Evolutionary conservation across 768 basidiomycete species (phyloP).

Genomic region (Leccinum boreale): DNA sequence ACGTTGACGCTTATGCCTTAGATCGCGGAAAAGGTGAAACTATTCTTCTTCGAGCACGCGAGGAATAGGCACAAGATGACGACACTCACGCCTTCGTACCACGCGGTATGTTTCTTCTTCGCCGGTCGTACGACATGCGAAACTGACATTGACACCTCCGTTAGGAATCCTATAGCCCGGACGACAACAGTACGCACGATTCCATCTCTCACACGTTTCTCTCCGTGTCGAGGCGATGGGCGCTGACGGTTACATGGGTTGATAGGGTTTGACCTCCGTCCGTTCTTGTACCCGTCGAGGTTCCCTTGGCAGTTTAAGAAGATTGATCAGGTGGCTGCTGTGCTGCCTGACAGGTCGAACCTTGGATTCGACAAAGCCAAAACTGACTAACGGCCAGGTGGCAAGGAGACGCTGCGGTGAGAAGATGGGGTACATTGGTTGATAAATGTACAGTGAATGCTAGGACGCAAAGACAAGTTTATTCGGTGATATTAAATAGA

Average conservation of each 20-base stretch:
- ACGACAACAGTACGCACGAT: conserved; percentile 78
- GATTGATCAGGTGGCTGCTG: conserved; percentile 83
- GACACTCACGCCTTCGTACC: conserved; percentile 88
- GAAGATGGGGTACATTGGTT: neutral
- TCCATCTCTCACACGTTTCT: no score
- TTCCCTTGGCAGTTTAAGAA: conserved; percentile 98
- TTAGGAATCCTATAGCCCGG: conserved; percentile 94
- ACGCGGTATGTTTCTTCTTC: conserved; percentile 60
- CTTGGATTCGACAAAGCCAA: conserved; percentile 41
- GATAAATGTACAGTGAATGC: conserved; percentile 8
- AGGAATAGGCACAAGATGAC: conserved; percentile 99
- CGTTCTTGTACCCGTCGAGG: conserved; percentile 91
- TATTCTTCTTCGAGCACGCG: conserved; percentile 96
- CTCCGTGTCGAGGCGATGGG: no score
- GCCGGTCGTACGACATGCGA: neutral
- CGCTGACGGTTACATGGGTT: conserved; percentile 1
- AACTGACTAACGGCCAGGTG: conserved; percentile 38
- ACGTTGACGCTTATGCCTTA: neutral
- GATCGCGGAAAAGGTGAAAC: conserved; percentile 97
- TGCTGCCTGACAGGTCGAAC: conserved; percentile 67
- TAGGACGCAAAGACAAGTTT: neutral
- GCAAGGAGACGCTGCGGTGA: neutral
- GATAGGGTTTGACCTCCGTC: conserved; percentile 89
- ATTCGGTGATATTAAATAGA: no score
- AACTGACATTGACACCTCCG: neutral